Base-by-base conservation (phyloP, 345 rosid genomes). In the Corymbia maculata region DNA sequence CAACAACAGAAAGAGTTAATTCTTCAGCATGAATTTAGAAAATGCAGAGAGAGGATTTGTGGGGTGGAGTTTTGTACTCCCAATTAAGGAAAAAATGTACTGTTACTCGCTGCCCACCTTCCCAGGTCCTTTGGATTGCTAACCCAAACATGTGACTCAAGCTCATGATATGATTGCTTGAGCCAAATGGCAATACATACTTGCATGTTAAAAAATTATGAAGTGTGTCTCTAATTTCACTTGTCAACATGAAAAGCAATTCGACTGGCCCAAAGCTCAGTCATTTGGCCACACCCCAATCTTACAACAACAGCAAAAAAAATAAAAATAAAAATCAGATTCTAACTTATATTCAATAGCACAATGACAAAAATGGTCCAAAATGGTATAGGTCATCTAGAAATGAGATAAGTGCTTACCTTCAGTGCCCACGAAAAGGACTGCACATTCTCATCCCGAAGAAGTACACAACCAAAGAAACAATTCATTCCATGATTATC, bases 391-490 rank as follows among this genome's bases (percentile, higher is more conserved):
- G 4, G 49, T 70, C 21, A n/a, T 82, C 45, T 42, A 36, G 49
- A 75, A 44, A 75, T 75, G 49, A 44, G 82, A 75, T 19, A 87
- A 68, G n/a, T 87, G 86, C 88, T 85, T 91, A 94, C 95, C 94
- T 93, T 92, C 90, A 93, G 87, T n/a, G 93, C 94, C 96, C 96
- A 94, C 17, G 94, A 91, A 89, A 94, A 93, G 30, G 95, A 94
- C 87, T 89, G 93, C 89, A 91, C 57, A 89, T 92, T 93, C 90
- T 94, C 96, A 68, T 93, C 95, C 86, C 93, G 91, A 80, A 93
- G 89, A 90, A 93, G 95, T 80, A 91, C 91, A 87, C 93, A 93
- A 11, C 96, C 91, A 52, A 94, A 92, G 87, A 93, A 93, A 66
- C 93, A 89, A 70, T 89, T 90, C 89, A 88, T 51, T 86, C 96